phyloP scores from a whole-genome alignment of 345 rosid genomes.

The Psidium friedrichsthalianum region DNA sequence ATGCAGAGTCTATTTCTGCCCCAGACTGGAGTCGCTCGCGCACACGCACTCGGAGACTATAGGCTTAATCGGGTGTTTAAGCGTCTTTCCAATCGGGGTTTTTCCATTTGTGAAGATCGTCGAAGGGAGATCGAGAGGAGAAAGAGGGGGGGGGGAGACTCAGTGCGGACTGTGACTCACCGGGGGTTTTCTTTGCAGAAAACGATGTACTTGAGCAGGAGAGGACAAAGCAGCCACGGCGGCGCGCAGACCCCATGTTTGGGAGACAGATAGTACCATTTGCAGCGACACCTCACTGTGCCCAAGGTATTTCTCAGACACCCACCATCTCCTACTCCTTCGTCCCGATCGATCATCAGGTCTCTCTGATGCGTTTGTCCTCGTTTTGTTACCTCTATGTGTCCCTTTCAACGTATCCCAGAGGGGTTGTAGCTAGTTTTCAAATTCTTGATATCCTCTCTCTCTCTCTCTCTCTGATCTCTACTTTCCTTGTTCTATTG shows the following conservation, averaged over 20 bases:
- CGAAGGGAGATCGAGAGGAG: background rate
- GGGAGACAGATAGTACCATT: constrained; percentile 6
- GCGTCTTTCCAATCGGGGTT: background rate
- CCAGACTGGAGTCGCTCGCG: background rate
- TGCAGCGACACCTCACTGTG: background rate
- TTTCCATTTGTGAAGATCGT: background rate
- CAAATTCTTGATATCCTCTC: background rate
- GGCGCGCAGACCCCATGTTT: constrained; percentile 4
- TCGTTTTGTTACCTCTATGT: background rate
- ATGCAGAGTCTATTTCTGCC: background rate
- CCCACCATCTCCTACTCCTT: background rate
- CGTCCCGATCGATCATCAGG: background rate
- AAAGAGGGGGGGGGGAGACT: background rate
- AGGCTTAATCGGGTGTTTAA: background rate
- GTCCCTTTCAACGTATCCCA: background rate
- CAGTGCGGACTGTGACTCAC: background rate
- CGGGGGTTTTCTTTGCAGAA: background rate
- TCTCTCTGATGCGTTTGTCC: background rate
- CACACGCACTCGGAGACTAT: background rate
- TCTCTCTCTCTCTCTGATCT: background rate
- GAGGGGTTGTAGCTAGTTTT: background rate
- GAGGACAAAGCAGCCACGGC: constrained; percentile 6
- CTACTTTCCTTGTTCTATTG: background rate
- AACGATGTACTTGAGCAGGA: constrained; percentile 9
- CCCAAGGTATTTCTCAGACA: background rate